Conservation (phyloP, 306 rosid genomes). For the Medicago arabica region DNA sequence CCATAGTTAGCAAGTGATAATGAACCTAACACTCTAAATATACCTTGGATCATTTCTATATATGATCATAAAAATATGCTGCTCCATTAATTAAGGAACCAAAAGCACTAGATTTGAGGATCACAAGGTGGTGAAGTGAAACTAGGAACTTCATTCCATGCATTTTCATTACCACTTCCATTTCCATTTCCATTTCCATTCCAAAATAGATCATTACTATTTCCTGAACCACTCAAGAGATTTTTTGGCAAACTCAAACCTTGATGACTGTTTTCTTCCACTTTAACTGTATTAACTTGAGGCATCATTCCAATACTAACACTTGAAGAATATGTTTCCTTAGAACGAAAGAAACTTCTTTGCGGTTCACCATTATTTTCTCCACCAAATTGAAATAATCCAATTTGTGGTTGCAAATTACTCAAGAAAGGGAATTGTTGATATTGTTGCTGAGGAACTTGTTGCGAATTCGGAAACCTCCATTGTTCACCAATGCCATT, state of each 20-base stretch:
- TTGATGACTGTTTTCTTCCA: slow-evolving; percentile 59
- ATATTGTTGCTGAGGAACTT: slow-evolving; percentile 53
- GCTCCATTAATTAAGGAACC: neutral
- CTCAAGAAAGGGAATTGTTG: slow-evolving; percentile 71
- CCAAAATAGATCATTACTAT: slow-evolving; percentile 53
- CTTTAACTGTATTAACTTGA: slow-evolving; percentile 51
- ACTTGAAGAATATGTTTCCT: slow-evolving; percentile 53
- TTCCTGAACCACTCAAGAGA: slow-evolving; percentile 57
- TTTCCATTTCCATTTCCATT: slow-evolving; percentile 43
- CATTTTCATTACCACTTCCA: slow-evolving; percentile 31
- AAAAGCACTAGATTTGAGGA: slow-evolving; percentile 13
- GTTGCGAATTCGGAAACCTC: slow-evolving; percentile 59
- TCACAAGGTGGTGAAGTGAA: slow-evolving; percentile 68
- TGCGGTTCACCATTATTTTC: slow-evolving; percentile 49
- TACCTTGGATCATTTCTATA: slow-evolving; percentile 35
- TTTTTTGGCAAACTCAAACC: slow-evolving; percentile 63
- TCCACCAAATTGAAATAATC: slow-evolving; percentile 58
- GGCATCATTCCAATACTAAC: slow-evolving; percentile 42
- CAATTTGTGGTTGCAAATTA: slow-evolving; percentile 60
- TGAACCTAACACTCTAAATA: slow-evolving; percentile 22
- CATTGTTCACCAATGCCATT: slow-evolving; percentile 62
- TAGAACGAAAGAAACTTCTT: slow-evolving; percentile 49
- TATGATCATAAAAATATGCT: slow-evolving; percentile 35
- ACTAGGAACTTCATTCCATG: slow-evolving; percentile 73
- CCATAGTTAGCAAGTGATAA: slow-evolving; percentile 36